These are phyloP conservation scores for Exophiala phaeomuriformis DNA, from an alignment of 2,329 filamentous ascomycete genomes.

Conservation along the genomic window DNA sequence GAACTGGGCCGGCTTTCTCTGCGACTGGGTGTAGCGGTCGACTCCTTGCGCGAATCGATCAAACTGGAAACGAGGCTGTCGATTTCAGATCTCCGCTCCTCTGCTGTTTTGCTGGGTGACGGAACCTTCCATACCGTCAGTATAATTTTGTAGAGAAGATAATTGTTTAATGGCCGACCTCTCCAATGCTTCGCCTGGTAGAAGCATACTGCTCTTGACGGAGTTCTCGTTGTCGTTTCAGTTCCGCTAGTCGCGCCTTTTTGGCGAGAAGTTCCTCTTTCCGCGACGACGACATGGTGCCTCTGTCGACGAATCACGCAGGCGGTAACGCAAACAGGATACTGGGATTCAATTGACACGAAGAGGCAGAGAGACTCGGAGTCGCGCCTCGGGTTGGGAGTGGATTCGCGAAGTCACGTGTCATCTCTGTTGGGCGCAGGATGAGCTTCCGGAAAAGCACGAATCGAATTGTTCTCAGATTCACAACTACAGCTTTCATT, in stretches of 20 bases:
- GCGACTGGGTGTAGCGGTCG: conserved; percentile 33
- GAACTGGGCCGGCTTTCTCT: conserved; percentile 73
- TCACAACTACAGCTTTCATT: conserved; percentile 6
- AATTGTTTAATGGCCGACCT: conserved; percentile 50
- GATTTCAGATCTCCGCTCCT: conserved; percentile 23
- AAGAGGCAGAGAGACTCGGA: no score
- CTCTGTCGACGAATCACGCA: background rate
- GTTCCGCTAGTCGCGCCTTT: conserved; percentile 91
- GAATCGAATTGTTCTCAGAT: conserved; percentile 15
- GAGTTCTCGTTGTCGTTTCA: conserved; percentile 84
- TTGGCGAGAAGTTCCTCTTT: conserved; percentile 96
- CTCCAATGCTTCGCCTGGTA: conserved; percentile 62
- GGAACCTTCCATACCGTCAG: conserved; percentile 19
- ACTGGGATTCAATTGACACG: no score
- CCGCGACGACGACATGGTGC: conserved; percentile 47
- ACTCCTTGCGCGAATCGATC: conserved; percentile 57
- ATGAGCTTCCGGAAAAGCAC: conserved; percentile 13
- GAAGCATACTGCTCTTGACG: conserved; percentile 67
- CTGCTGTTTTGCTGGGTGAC: conserved; percentile 21
- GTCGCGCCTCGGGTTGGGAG: background rate
- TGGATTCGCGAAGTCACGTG: conserved; percentile 16
- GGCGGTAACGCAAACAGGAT: background rate
- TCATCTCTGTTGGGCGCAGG: background rate
- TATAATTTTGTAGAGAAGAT: background rate
- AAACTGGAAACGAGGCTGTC: conserved; percentile 79